Evolutionary conservation across 2,329 filamentous ascomycete genomes (phyloP), one percentile per base, ranked within the genome.

Genomic region (Xylariaceae sp.): DNA sequence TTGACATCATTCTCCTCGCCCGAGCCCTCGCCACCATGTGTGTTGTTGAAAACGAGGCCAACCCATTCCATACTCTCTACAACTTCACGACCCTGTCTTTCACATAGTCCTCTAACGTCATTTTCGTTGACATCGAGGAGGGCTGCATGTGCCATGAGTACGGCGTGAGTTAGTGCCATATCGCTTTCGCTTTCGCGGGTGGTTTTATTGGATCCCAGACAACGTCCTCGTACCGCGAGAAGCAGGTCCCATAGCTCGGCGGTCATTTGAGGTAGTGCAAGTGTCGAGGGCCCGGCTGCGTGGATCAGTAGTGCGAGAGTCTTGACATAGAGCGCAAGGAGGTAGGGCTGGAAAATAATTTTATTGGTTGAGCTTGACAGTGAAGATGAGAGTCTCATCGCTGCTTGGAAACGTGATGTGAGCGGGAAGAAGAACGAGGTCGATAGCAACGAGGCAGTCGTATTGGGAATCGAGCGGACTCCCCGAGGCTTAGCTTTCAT

Each of bases 11-110:
- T 89, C 67, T 94, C 90, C 66, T 96, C 87, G 42, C 78, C 75
- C 36, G 76, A 76, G 0, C 74, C 74, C 33, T 64, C 64, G n/a
- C 64, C 66, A 0, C 79, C 79, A 31, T 75, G 72, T 7, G 73
- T 75, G 33, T 75, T 75, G 54, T 87, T 82, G 69, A 97, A 95
- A 1, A 97, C 80, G 49, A 77, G 77, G 41, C 84, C 80, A 1
- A 89, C 88, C 94, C 94, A 99, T 64, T 90, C 88, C 62, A 89
- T 83, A 54, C 90, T 88, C 77, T 97, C 93, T 47, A 96, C 78
- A 18, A 97, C 74, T 68, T 93, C 85, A 50, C 84, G 82, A 1
- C 88, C 86, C 61, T 90, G 83, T 51, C 86, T 82, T 53, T 85
- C 83, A 45, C 90, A 93, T 2, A 99, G 69, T 1, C 83, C 77